Evolutionary conservation across 768 basidiomycete species (phyloP), one percentile per base, ranked within the genome.

Genomic region (Suillus subluteus): DNA sequence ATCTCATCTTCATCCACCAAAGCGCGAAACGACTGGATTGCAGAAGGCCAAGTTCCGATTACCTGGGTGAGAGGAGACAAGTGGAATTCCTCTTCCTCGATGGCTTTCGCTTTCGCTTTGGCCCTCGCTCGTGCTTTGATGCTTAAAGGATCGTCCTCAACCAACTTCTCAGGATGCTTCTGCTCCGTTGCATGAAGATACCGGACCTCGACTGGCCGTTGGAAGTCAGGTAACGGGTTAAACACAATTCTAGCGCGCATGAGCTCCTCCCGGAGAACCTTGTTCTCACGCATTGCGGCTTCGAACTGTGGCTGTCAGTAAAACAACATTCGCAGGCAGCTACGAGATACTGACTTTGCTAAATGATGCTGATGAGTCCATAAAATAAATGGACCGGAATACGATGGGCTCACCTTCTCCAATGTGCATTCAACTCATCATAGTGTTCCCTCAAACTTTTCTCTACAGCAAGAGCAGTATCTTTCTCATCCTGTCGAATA

Each of bases 401-500:
- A 66, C 35, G 43, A 8, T 50, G 65, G 70, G 71, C 81, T 67
- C 65, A 82, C 76, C 73, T 70, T 67, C 74, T 79, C 78, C 80
- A 80, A 65, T 77, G 83, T 35, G 73, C 76, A 40, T 83, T 82
- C 67, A 86, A 80, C 46, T 81, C 76, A 59, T 79, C 79, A 62
- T 82, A 84, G 70, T 86, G 86, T 38, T 86, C 83, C 67, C 85
- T 81, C 68, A 91, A 78, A 70, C 78, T 84, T 64, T 74, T 82
- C 79, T 89, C 87, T 43, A 85, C 80, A 12, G 79, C 80, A 52
- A 84, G 73, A 9, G 87, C 83, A 3, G 81, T 80, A 30, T 88
- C 83, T 68, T 79, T 83, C 73, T 88, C 89, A 58, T 83, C 82
- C 32, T 78, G 78, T 35, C 81, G 81, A 61, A 74, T 74, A 44